Conservation (phyloP, 495 filamentous ascomycete species). For the Podospora pseudopauciseta region DNA sequence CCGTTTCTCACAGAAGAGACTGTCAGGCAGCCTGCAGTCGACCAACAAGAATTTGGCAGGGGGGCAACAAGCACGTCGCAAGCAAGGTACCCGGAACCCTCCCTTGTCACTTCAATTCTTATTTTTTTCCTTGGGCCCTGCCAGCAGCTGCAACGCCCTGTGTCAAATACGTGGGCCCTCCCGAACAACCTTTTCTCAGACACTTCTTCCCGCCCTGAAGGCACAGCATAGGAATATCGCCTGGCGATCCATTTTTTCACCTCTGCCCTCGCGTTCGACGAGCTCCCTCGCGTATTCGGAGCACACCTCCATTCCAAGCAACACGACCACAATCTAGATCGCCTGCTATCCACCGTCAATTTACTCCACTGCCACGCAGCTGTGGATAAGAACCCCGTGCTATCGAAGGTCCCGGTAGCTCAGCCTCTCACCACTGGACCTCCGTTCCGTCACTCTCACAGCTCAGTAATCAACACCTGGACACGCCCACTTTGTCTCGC, state of each 20-base stretch:
- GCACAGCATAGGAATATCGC: background rate
- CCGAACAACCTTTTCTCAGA: background rate
- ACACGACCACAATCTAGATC: constrained; percentile 1
- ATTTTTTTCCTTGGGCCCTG: constrained; percentile 10
- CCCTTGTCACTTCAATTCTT: constrained; percentile 11
- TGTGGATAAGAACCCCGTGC: background rate
- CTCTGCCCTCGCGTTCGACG: constrained; percentile 6
- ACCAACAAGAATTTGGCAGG: constrained; percentile 2
- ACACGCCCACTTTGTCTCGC: background rate
- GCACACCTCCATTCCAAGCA: constrained; percentile 18
- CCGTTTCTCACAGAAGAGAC: background rate
- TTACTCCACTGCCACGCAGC: background rate
- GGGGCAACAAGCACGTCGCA: constrained; percentile 2
- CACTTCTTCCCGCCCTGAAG: constrained; percentile 3
- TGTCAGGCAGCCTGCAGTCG: background rate
- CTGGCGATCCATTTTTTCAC: constrained; percentile 8
- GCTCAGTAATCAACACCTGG: background rate
- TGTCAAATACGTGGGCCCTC: constrained; percentile 13
- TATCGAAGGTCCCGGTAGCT: background rate
- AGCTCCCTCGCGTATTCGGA: constrained; percentile 6
- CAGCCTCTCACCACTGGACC: background rate
- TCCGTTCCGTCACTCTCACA: constrained; percentile 1
- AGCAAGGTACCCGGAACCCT: constrained; percentile 10
- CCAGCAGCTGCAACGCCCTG: constrained; percentile 1
- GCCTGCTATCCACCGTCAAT: background rate